Percentiles rank a stretch among this genome's conserved stretches.
phyloP scores from a whole-genome alignment of 805 yeast genomes.

The Zygoascus flipseniorum region DNA sequence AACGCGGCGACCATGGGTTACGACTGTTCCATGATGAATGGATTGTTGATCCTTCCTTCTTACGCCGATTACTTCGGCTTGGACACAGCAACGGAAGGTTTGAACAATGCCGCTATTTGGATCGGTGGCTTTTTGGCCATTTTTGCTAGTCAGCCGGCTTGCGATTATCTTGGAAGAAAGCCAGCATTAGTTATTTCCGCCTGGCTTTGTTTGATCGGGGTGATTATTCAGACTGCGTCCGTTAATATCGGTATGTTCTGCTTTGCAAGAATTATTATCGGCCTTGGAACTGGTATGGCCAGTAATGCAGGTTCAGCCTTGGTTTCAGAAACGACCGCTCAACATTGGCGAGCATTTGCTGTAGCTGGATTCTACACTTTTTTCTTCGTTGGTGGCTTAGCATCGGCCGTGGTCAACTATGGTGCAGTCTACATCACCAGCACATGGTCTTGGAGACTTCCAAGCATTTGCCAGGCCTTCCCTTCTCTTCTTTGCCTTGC shows the following conservation, averaged over 20 bases:
- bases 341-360: not conserved
- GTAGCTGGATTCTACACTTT: slow-evolving; percentile 1
- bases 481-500: slow-evolving; percentile 51
- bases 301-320: slow-evolving; percentile 53
- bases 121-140: slow-evolving; percentile 66
- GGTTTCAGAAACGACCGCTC: slow-evolving; percentile 43
- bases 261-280: slow-evolving; percentile 47
- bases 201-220: slow-evolving; percentile 5
- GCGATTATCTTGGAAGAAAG: slow-evolving; percentile 7
- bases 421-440: slow-evolving; percentile 29
- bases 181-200: slow-evolving; percentile 3
- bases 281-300: slow-evolving; percentile 21
- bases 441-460: slow-evolving; percentile 9
- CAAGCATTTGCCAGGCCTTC: slow-evolving; percentile 27
- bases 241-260: slow-evolving; percentile 56
- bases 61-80: slow-evolving; percentile 13
- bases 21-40: slow-evolving; percentile 16
- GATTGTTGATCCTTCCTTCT: slow-evolving; percentile 18
- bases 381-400: slow-evolving; percentile 34
- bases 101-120: slow-evolving; percentile 23
- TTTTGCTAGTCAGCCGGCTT: slow-evolving; percentile 42
- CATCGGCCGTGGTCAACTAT: slow-evolving; percentile 45
- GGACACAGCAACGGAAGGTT: slow-evolving; percentile 10
- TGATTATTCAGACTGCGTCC: slow-evolving; percentile 1
- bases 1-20: slow-evolving; percentile 11